Percentiles rank a stretch among this genome's conserved stretches.
Evolutionary conservation across 225 moss, liverwort and hornwort genomes (phyloP).

Genomic region (Physcomitrellopsis africana): DNA sequence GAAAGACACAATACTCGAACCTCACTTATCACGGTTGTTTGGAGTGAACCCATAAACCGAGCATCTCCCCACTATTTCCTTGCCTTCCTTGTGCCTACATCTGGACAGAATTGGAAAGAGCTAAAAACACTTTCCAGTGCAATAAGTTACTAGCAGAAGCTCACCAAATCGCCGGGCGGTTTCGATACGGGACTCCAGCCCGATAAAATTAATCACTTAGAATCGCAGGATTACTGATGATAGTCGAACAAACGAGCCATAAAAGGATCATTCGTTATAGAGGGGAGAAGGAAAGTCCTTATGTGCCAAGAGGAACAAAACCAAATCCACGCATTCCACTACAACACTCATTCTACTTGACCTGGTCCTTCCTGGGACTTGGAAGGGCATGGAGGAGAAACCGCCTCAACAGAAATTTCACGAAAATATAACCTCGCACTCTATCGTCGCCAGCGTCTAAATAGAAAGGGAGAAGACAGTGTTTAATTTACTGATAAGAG

Average conservation of each 20-base stretch:
- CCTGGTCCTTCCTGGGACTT: not conserved
- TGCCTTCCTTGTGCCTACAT: not conserved
- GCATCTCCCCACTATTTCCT: not conserved
- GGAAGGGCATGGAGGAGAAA: too few species aligned
- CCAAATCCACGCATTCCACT: not conserved
- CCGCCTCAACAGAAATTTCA: not conserved
- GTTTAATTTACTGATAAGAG: not conserved
- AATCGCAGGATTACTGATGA: not conserved
- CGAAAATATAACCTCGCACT: not conserved
- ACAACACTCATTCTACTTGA: not conserved
- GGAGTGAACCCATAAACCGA: not conserved
- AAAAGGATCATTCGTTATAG: too few species aligned
- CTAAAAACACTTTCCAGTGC: not conserved
- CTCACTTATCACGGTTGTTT: not conserved
- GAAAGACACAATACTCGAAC: not conserved
- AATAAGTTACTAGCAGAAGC: not conserved
- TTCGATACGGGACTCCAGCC: not conserved
- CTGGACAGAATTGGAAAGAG: not conserved
- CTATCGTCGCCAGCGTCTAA: not conserved
- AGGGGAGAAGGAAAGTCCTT: too few species aligned
- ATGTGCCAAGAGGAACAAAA: too few species aligned
- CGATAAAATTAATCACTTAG: not conserved
- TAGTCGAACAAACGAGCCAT: not conserved
- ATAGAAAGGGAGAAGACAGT: not conserved
- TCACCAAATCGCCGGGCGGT: not conserved